Evolutionary conservation across 2,329 filamentous ascomycete species (phyloP), one percentile per base, ranked within the genome.

Genomic region (Sporothrix curviconia): DNA sequence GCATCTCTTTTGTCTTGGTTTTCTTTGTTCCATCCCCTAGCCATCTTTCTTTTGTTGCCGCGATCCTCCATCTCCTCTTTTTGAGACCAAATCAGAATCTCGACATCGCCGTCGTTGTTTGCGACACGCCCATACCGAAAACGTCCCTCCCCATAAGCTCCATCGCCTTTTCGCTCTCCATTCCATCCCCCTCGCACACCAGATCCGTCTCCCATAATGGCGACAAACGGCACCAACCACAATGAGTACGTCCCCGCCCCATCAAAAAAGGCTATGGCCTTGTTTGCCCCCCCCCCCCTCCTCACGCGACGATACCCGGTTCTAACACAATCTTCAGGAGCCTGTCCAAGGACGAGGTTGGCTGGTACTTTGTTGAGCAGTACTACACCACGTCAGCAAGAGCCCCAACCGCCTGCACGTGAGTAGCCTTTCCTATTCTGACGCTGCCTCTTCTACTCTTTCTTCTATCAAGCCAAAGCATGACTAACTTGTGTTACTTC

Each of bases 321-420:
- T 9, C 54, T 57, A 40, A 56, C 50, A 32, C 9, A 66, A 57
- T 75, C 71, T 66, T 22, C 49, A 75, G 69, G 69, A 78, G 81
- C 66, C 74, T 84, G 40, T 78, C 80, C 66, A 96, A 96, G 78
- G 91, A 96, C 72, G 90, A 97, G 77, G 91, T 99, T 65, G 94
- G 91, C 74, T 99, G 94, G 94, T 97, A 92, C 78, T 99, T 99
- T 66, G 94, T 99, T 59, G 92, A 97, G 82, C 91, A 96, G 75
- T 99, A 96, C 80, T 99, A 99, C 77, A 97, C 90, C 66, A 99
- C 91, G 61, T 99, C 69, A 96, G 92, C 84, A 92, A 92, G 75
- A 89, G 79, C 64, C 92, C 94, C 22, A 91, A 96, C 70, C 95
- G 94, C 76, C 88, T 99, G 67, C 92, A 91, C 70, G 83, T 86